A percentile compares a stretch with the other conserved stretches of the same genome.
Conservation (phyloP, 228 moss, liverwort and hornwort species). For the Sphagnum fallax region DNA sequence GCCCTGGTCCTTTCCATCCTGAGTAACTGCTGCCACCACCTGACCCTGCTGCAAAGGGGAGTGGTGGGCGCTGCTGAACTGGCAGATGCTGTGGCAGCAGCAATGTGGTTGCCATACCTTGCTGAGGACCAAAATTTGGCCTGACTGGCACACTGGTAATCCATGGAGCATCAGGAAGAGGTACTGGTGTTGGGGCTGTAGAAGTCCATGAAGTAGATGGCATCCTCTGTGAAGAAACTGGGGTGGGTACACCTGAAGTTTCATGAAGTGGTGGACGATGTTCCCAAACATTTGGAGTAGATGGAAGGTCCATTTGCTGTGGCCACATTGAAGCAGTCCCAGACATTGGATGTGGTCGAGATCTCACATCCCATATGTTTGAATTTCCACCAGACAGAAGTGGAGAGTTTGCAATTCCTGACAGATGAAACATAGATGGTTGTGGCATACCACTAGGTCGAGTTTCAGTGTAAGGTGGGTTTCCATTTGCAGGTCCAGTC, state of each 20-base stretch:
- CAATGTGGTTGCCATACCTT: neutral
- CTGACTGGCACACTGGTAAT: neutral
- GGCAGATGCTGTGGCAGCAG: neutral
- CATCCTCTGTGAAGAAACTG: neutral
- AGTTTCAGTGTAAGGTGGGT: neutral
- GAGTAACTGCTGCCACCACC: neutral
- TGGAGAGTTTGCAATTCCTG: neutral
- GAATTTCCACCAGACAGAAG: neutral
- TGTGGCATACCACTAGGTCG: constrained; percentile 1
- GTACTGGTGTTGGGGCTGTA: neutral
- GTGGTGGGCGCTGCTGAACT: neutral
- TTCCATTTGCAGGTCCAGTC: neutral
- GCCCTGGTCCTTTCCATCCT: neutral
- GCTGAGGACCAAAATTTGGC: neutral
- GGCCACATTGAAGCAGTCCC: neutral
- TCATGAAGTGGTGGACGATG: neutral
- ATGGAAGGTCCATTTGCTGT: neutral
- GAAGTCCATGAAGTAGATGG: neutral
- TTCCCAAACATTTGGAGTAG: neutral
- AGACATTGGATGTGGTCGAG: neutral
- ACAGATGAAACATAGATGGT: neutral
- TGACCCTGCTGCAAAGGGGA: neutral
- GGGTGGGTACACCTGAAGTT: neutral
- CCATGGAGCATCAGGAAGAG: neutral
- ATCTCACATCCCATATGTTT: constrained; percentile 1